Conservation (phyloP, 1,284 basidiomycete genomes). For the Sporisorium exsertum region DNA sequence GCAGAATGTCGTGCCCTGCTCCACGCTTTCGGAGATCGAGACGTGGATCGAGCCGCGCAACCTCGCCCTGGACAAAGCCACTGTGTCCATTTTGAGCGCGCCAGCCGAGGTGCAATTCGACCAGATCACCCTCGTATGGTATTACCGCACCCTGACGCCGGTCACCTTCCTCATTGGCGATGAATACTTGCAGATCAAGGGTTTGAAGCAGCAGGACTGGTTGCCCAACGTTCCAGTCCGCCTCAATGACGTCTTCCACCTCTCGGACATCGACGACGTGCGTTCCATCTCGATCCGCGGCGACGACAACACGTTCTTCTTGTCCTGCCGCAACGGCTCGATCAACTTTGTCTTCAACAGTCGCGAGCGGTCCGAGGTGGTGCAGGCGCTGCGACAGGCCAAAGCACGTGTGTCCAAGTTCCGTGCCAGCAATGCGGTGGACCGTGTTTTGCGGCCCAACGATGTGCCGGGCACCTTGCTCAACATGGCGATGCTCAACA, state of each 20-base stretch:
- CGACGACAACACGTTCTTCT: slow-evolving; percentile 66
- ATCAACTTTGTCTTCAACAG: slow-evolving; percentile 65
- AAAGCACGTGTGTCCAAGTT: slow-evolving; percentile 59
- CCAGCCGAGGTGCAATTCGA: slow-evolving; percentile 50
- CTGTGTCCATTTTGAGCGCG: slow-evolving; percentile 49
- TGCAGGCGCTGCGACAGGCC: slow-evolving; percentile 64
- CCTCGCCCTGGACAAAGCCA: slow-evolving; percentile 50
- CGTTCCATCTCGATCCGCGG: slow-evolving; percentile 62
- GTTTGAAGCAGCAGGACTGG: slow-evolving; percentile 60
- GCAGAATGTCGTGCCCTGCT: slow-evolving; percentile 41
- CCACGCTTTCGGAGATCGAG: slow-evolving; percentile 54
- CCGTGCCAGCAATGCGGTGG: slow-evolving; percentile 50
- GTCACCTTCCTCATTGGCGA: slow-evolving; percentile 60
- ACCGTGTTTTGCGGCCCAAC: slow-evolving; percentile 59
- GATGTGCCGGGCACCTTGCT: slow-evolving; percentile 66
- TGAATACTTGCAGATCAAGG: slow-evolving; percentile 62
- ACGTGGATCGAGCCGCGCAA: slow-evolving; percentile 58
- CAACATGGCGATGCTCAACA: slow-evolving; percentile 68
- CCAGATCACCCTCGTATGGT: slow-evolving; percentile 64
- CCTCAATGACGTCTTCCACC: slow-evolving; percentile 63
- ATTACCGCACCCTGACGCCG: slow-evolving; percentile 61
- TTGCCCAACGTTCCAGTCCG: slow-evolving; percentile 35
- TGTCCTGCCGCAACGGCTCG: slow-evolving; percentile 60
- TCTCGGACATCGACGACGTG: slow-evolving; percentile 66
- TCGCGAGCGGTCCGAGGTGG: slow-evolving; percentile 59